phyloP scores from a whole-genome alignment of 345 rosid species.

The Anacardium occidentale region DNA sequence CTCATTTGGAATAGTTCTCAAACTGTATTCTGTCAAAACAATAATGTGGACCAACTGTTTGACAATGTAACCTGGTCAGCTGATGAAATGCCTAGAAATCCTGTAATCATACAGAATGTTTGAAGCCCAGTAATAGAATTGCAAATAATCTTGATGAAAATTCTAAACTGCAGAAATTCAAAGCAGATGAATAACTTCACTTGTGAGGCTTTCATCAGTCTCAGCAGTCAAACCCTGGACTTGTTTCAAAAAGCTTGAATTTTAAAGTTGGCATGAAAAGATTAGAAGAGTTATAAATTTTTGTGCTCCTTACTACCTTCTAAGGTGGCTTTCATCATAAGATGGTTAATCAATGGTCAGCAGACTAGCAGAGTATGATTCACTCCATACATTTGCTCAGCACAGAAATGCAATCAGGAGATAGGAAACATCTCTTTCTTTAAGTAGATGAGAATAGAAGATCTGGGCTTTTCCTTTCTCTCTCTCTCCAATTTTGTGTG shows the following conservation, averaged over 20 bases:
- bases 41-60: background rate
- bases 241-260: background rate
- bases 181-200: background rate
- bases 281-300: background rate
- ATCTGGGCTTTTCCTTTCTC: background rate
- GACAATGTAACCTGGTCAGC: background rate
- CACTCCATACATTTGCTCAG: background rate
- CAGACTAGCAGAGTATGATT: background rate
- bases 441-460: background rate
- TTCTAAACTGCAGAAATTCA: constrained; percentile 2
- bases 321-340: constrained; percentile 2
- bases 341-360: background rate
- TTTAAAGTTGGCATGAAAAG: background rate
- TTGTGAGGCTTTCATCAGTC: background rate
- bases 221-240: background rate
- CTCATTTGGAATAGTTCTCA: background rate
- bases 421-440: background rate
- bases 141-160: background rate
- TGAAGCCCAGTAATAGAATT: background rate
- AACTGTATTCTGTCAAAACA: background rate
- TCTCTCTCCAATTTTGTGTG: background rate
- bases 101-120: background rate
- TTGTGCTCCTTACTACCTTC: background rate
- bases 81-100: constrained; percentile 9
- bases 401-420: background rate